phyloP scores from a whole-genome alignment of 768 basidiomycete genomes.

The Clathrus columnatus region DNA sequence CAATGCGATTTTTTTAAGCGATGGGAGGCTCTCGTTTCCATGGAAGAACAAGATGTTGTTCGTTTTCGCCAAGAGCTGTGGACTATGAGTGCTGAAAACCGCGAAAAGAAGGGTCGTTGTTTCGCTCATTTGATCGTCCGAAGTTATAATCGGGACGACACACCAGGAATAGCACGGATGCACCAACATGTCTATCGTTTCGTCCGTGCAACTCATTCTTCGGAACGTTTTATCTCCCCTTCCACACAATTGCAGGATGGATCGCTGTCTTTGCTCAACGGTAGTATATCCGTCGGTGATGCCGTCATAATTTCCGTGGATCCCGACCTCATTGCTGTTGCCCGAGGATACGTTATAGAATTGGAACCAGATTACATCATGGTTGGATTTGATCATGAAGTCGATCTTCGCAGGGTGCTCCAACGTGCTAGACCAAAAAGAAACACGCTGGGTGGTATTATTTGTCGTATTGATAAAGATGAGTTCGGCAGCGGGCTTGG shows the following conservation, averaged over 20 bases:
- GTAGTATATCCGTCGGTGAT: conserved; percentile 72
- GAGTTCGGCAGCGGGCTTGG: conserved; percentile 83
- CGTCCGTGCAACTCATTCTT: conserved; percentile 16
- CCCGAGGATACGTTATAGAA: conserved; percentile 73
- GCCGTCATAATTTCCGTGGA: conserved; percentile 83
- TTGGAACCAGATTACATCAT: conserved; percentile 56
- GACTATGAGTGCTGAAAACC: conserved; percentile 75
- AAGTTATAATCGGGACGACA: conserved; percentile 14
- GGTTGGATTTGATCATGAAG: conserved; percentile 74
- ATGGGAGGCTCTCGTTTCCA: conserved; percentile 81
- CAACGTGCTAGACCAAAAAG: conserved; percentile 25
- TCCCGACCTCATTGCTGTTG: conserved; percentile 75
- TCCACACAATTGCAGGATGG: not conserved
- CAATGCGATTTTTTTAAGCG: conserved; percentile 77
- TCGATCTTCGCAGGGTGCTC: conserved; percentile 44
- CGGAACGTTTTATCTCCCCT: conserved; percentile 16
- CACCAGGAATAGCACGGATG: conserved; percentile 40
- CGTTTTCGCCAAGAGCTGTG: conserved; percentile 88
- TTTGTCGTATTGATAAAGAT: conserved; percentile 90
- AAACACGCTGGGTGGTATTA: conserved; percentile 22
- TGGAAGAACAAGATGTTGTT: conserved; percentile 81
- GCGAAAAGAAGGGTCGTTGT: conserved; percentile 78
- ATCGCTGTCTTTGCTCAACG: conserved; percentile 50
- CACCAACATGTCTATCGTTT: conserved; percentile 79
- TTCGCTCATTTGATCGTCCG: conserved; percentile 74